Conservation (phyloP, 1,139 yeast species). For the Hyphopichia khmerensis region DNA sequence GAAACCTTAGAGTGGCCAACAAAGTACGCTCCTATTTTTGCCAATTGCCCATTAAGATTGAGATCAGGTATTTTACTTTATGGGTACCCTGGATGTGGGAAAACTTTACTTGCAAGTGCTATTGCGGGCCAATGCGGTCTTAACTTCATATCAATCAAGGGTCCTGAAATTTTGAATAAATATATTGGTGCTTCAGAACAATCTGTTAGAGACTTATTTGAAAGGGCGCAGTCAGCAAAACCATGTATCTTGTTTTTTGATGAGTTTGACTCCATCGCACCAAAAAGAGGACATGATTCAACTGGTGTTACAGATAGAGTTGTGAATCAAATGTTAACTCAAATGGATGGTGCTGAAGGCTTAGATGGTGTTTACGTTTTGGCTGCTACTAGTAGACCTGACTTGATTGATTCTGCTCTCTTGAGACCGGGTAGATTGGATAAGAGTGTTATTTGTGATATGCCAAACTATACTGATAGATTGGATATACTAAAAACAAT, state of each 20-base stretch:
- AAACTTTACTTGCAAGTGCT: slow-evolving; percentile 89
- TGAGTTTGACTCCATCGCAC: slow-evolving; percentile 96
- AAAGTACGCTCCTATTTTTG: slow-evolving; percentile 89
- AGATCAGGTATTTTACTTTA: slow-evolving; percentile 88
- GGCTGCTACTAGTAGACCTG: slow-evolving; percentile 96
- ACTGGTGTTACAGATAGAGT: slow-evolving; percentile 98
- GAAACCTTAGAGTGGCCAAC: slow-evolving; percentile 98
- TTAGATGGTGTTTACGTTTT: slow-evolving; percentile 93
- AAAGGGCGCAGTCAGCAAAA: slow-evolving; percentile 89
- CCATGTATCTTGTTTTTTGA: slow-evolving; percentile 95
- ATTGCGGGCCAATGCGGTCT: slow-evolving; percentile 94
- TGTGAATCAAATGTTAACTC: slow-evolving; percentile 94
- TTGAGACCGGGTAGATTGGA: slow-evolving; percentile 95
- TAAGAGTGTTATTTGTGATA: slow-evolving; percentile 84
- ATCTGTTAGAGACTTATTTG: slow-evolving; percentile 88
- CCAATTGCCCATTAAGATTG: slow-evolving; percentile 79
- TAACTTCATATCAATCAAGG: slow-evolving; percentile 90
- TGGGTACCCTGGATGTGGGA: slow-evolving; percentile 98
- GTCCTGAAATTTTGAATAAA: slow-evolving; percentile 94
- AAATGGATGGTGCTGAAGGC: slow-evolving; percentile 99
- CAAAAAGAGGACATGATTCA: slow-evolving; percentile 96
- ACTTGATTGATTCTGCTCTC: slow-evolving; percentile 90
- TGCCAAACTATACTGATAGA: slow-evolving; percentile 74
- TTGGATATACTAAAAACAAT: slow-evolving; percentile 69
- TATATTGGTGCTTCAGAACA: slow-evolving; percentile 98